Evolutionary conservation across 163 green algal species (phyloP), one percentile per base, ranked within the genome.

Genomic region (Scenedesmus sp.): DNA sequence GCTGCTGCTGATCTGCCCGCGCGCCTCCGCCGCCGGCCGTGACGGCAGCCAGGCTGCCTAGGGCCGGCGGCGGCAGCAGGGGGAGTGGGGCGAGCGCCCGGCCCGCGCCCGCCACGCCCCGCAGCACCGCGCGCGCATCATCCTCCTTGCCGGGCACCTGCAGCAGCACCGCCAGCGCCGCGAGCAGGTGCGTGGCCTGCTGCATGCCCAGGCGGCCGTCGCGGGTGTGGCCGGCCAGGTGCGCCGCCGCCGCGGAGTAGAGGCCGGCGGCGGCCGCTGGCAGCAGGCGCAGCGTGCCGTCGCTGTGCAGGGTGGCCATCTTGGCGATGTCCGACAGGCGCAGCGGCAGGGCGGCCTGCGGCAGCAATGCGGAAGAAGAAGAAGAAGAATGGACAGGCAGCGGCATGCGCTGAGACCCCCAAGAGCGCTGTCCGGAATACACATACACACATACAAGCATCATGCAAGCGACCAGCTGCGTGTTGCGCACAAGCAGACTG

Each of bases 261-360:
- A 89, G 68, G 42, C 24, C 35, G 37, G 15, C 46, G 6, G 42
- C n/a, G 5, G 85, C 85, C 37, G 85, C 68, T 72, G 85, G 85
- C n/a, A 83, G 85, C 68, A 89, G 68, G 42, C 30, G 26, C 15
- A 89, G 85, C 44, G 40, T 26, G 44, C 85, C 65, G 1, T 49
- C 73, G 44, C 35, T 65, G 37, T 89, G 85, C 85, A 89, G n/a
- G 43, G 37, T 35, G 2, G 85, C 85, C 59, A 89, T 89, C 44
- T 22, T 83, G 68, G 43, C 42, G 26, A 89, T 89, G 68, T 89
- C 85, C 0, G 68, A 68, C 0, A 89, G 85, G 0, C 85, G 59
- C 59, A 89, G 68, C 40, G 46, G 85, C 68, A 89, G 68, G 22
- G 15, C 30, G 22, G 61, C 65, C 84, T 89, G 84, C 51, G 46